Percentiles rank a stretch among this genome's conserved stretches.
phyloP scores from a whole-genome alignment of 805 yeast species.

The Hanseniaspora valbyensis region DNA sequence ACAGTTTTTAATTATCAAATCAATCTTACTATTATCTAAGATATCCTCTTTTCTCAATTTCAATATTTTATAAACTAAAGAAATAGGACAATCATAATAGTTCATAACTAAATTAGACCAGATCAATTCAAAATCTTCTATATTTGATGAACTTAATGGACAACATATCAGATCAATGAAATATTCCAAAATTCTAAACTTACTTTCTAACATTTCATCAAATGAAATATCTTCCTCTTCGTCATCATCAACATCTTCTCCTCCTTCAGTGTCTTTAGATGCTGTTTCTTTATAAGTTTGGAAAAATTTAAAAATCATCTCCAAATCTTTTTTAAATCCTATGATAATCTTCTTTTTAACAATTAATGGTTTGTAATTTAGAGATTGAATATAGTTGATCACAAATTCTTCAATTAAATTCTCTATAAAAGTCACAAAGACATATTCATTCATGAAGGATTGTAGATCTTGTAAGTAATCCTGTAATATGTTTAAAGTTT shows the following conservation, averaged over 20 bases:
- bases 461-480: constrained; percentile 64
- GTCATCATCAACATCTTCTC: constrained; percentile 30
- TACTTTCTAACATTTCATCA: constrained; percentile 19
- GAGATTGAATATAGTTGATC: constrained; percentile 38
- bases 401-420: constrained; percentile 43
- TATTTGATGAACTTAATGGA: constrained; percentile 20
- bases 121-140: constrained; percentile 39
- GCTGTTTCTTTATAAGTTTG: constrained; percentile 29
- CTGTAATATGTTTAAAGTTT: constrained; percentile 57
- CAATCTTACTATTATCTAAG: constrained; percentile 5
- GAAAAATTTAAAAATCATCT: constrained; percentile 43
- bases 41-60: constrained; percentile 32
- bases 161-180: constrained; percentile 47
- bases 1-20: constrained; percentile 18
- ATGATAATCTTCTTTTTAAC: constrained; percentile 36
- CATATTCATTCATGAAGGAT: constrained; percentile 39
- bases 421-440: constrained; percentile 45
- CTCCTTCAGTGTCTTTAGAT: constrained; percentile 28
- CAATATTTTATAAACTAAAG: constrained; percentile 55
- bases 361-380: constrained; percentile 35
- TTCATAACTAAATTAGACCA: constrained; percentile 53
- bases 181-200: constrained; percentile 50
- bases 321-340: constrained; percentile 51
- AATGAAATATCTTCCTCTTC: constrained; percentile 13
- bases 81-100: constrained; percentile 70